Percentiles rank a stretch among this genome's conserved stretches.
phyloP scores from a whole-genome alignment of 352 stramenopile species.

The Globisporangium splendens region DNA sequence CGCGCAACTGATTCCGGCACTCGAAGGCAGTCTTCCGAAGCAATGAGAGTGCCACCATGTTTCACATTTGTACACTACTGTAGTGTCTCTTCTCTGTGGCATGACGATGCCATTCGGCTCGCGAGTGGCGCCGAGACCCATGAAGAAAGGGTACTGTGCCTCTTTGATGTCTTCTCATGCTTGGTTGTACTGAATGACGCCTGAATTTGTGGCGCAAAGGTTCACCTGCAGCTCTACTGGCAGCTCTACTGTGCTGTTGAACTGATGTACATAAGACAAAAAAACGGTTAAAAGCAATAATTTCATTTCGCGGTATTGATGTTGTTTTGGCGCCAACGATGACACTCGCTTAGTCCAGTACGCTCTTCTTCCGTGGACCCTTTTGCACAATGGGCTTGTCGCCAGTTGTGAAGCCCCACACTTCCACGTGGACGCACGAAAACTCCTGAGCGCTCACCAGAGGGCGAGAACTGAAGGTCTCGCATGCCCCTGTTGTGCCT shows the following conservation, averaged over 20 bases:
- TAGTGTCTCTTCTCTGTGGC: background rate
- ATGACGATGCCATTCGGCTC: background rate
- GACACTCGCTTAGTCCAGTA: slow-evolving; percentile 45
- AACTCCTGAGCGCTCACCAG: slow-evolving; percentile 81
- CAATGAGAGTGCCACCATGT: slow-evolving; percentile 1
- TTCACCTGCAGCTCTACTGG: too few species aligned
- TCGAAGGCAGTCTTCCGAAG: slow-evolving; percentile 14
- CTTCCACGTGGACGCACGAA: slow-evolving; percentile 71
- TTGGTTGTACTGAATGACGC: too few species aligned
- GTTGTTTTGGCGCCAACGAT: background rate
- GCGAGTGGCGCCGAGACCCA: too few species aligned
- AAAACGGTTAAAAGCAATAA: too few species aligned
- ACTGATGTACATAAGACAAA: too few species aligned
- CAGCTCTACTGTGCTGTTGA: too few species aligned
- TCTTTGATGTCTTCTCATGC: too few species aligned
- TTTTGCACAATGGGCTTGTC: slow-evolving; percentile 36
- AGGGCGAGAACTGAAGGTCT: slow-evolving; percentile 84
- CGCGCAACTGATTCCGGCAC: slow-evolving; percentile 24
- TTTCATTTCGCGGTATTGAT: background rate
- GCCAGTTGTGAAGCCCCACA: slow-evolving; percentile 81
- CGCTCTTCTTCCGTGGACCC: slow-evolving; percentile 54
- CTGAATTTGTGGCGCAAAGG: too few species aligned
- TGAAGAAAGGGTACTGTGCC: too few species aligned
- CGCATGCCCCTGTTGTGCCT: slow-evolving; percentile 81
- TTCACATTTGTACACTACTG: background rate